A percentile compares a stretch with the other conserved stretches of the same genome.
Evolutionary conservation across 2,329 filamentous ascomycete species (phyloP).

Genomic region (Fusarium sacchari): DNA sequence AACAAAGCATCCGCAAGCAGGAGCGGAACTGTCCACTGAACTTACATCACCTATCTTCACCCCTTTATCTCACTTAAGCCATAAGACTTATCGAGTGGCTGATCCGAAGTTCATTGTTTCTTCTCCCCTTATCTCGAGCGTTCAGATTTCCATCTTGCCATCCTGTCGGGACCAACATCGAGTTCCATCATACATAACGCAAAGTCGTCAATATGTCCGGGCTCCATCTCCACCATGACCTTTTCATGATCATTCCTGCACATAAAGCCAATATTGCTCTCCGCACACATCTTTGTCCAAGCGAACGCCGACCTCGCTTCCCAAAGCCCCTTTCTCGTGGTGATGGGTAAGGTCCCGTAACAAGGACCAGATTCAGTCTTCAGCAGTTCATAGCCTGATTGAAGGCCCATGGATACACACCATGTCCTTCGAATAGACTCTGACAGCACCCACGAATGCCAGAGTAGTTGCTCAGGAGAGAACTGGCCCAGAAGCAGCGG

Average conservation of each 20-base stretch:
- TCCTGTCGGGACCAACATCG: constrained; percentile 17
- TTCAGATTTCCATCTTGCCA: constrained; percentile 11
- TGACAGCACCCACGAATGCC: constrained; percentile 47
- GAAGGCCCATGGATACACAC: constrained; percentile 33
- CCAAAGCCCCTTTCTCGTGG: constrained; percentile 44
- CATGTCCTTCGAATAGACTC: constrained; percentile 47
- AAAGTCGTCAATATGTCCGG: constrained; percentile 14
- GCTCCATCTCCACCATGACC: neutral
- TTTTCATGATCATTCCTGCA: constrained; percentile 19
- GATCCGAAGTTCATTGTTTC: rapidly evolving
- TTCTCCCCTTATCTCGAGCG: neutral
- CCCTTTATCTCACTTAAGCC: rapidly evolving
- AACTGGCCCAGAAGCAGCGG: constrained; percentile 2
- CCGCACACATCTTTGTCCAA: constrained; percentile 35
- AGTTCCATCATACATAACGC: constrained; percentile 22
- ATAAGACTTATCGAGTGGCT: rapidly evolving
- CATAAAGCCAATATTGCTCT: constrained; percentile 26
- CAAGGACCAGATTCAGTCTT: constrained; percentile 20
- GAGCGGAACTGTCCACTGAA: neutral
- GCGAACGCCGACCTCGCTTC: constrained; percentile 34
- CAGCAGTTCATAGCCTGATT: constrained; percentile 28
- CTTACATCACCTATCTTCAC: rapidly evolving
- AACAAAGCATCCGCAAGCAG: neutral
- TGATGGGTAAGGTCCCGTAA: constrained; percentile 33
- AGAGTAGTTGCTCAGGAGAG: constrained; percentile 27